Evolutionary conservation across 2,329 filamentous ascomycete genomes (phyloP).

Genomic region (Botrytis cinerea): DNA sequence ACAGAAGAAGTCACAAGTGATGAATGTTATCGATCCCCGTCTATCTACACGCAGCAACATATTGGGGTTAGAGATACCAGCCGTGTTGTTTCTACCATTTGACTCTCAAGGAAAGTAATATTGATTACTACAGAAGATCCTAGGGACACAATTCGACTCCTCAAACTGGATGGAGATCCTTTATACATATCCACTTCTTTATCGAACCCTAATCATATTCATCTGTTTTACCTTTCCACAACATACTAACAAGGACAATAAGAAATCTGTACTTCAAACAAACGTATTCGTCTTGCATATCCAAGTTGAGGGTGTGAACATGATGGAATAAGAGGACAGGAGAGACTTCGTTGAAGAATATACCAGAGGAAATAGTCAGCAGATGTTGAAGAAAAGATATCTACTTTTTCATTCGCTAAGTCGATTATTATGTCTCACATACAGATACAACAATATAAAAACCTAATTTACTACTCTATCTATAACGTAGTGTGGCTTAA

Average conservation of each 20-base stretch:
- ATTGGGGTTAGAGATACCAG: background rate
- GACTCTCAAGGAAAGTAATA: background rate
- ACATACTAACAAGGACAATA: background rate
- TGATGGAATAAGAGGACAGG: background rate
- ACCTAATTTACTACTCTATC: rapidly evolving
- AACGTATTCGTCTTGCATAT: too few species aligned
- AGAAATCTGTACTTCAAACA: background rate
- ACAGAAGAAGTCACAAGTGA: background rate
- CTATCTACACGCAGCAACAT: background rate
- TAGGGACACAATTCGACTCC: background rate
- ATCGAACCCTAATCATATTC: background rate
- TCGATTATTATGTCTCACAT: background rate
- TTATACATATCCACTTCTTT: background rate
- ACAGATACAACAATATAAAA: background rate
- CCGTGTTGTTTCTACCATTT: background rate
- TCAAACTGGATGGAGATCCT: background rate
- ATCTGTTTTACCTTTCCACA: background rate
- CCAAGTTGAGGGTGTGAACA: too few species aligned
- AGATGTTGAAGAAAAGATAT: background rate
- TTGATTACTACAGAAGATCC: background rate
- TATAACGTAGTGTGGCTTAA: background rate
- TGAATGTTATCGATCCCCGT: background rate
- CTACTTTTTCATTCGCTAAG: background rate
- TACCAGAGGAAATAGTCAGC: background rate
- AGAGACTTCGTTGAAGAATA: background rate